Conservation (phyloP, 2,329 filamentous ascomycete genomes). For the Cryphonectria nitschkei region DNA sequence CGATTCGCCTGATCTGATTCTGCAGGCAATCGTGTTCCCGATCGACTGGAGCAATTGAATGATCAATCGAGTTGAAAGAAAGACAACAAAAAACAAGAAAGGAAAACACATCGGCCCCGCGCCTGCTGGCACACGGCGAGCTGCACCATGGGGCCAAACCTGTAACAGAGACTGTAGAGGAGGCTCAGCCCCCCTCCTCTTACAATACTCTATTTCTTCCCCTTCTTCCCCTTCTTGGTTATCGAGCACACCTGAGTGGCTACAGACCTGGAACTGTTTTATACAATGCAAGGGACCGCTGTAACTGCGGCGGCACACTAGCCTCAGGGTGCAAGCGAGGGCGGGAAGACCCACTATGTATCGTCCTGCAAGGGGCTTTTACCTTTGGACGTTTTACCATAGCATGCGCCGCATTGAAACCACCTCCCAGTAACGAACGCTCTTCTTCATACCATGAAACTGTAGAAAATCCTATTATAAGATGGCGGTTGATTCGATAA, state of each 20-base stretch:
- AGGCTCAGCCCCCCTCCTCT: background rate
- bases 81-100: background rate
- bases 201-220: background rate
- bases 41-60: background rate
- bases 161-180: conserved; percentile 1
- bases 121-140: background rate
- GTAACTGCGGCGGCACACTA: background rate
- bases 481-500: no score
- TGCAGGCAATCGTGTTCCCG: background rate
- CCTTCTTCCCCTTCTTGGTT: background rate
- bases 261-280: conserved; percentile 3
- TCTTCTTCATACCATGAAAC: background rate
- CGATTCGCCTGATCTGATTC: background rate
- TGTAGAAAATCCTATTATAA: no score
- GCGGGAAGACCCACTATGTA: background rate
- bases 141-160: conserved; percentile 7
- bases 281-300: background rate
- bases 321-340: conserved; percentile 1
- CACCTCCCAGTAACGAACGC: background rate
- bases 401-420: background rate
- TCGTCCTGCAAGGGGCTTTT: background rate
- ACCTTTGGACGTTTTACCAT: background rate
- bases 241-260: background rate
- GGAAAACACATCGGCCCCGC: background rate
- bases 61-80: background rate